Evolutionary conservation across 305 asterid genomes (phyloP).

Genomic region (Fraxinus floribunda): DNA sequence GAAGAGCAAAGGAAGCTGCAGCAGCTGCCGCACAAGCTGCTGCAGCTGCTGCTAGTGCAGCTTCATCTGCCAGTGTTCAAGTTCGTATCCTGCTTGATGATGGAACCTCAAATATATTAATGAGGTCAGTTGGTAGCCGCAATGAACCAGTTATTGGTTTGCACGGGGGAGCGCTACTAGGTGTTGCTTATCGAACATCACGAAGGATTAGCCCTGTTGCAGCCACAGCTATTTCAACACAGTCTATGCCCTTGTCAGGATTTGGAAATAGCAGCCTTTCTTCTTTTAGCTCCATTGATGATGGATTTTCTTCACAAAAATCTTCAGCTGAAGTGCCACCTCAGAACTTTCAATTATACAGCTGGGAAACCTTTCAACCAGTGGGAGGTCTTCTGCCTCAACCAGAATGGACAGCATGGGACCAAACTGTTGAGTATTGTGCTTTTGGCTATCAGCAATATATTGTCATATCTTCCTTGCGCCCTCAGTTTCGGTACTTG

Average conservation of each 20-base stretch:
- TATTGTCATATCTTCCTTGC: constrained; percentile 85
- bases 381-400: constrained; percentile 96
- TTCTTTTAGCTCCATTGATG: constrained; percentile 67
- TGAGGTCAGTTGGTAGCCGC: constrained; percentile 91
- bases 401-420: constrained; percentile 99
- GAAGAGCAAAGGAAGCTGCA: constrained; percentile 93
- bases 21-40: constrained; percentile 94
- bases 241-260: constrained; percentile 94
- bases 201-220: constrained; percentile 70
- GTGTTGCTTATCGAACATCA: constrained; percentile 83
- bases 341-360: constrained; percentile 75
- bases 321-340: constrained; percentile 72
- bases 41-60: constrained; percentile 83
- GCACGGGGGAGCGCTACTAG: constrained; percentile 93
- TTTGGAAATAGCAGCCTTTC: constrained; percentile 58
- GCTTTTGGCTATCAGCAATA: constrained; percentile 87
- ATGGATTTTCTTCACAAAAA: constrained; percentile 61
- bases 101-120: constrained; percentile 89
- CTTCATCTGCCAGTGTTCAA: constrained; percentile 85
- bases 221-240: constrained; percentile 87
- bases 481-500: constrained; percentile 90
- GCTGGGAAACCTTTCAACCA: constrained; percentile 97
- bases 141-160: constrained; percentile 79
- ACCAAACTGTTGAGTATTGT: constrained; percentile 95
- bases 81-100: constrained; percentile 91